Conservation (phyloP, 2,329 filamentous ascomycete species). For the Mollisia scopiformis region DNA sequence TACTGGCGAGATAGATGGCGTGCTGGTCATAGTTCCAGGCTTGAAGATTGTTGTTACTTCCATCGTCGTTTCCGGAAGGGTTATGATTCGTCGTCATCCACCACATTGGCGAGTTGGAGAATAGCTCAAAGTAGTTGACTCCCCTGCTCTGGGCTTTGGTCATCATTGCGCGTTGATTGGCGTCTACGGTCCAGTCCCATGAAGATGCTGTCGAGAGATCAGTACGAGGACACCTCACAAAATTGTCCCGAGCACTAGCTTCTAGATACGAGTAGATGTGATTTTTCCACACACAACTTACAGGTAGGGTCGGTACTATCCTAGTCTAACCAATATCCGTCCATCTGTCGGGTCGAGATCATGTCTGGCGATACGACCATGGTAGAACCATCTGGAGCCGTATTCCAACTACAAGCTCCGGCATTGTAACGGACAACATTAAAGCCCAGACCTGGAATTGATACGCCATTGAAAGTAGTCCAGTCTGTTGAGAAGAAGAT, state of each 20-base stretch:
- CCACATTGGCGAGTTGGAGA: conserved; percentile 49
- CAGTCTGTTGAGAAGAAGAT: conserved; percentile 44
- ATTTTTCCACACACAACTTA: too few relatives aligned
- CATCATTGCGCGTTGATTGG: conserved; percentile 44
- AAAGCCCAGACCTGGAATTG: conserved; percentile 44
- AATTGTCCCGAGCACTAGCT: too few relatives aligned
- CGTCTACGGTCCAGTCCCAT: conserved; percentile 46
- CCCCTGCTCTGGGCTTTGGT: conserved; percentile 41
- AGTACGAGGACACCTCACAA: too few relatives aligned
- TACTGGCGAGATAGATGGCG: conserved; percentile 43
- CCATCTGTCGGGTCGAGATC: conserved; percentile 42
- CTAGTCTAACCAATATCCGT: conserved; percentile 46
- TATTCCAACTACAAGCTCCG: conserved; percentile 43
- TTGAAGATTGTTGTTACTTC: conserved; percentile 43
- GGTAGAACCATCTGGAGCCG: conserved; percentile 31
- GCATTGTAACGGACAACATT: conserved; percentile 49
- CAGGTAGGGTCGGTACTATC: conserved; percentile 37
- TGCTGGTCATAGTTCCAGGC: conserved; percentile 42
- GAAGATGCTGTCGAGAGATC: conserved; percentile 27
- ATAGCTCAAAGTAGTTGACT: conserved; percentile 42
- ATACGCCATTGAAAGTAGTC: conserved; percentile 34
- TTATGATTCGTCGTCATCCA: conserved; percentile 49
- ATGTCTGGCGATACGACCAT: conserved; percentile 44
- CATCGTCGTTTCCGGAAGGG: conserved; percentile 41
- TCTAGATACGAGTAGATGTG: too few relatives aligned